These are phyloP conservation scores for Debaryomyces coudertii DNA, from an alignment of 1,139 yeast species.

Conservation along the genomic window DNA sequence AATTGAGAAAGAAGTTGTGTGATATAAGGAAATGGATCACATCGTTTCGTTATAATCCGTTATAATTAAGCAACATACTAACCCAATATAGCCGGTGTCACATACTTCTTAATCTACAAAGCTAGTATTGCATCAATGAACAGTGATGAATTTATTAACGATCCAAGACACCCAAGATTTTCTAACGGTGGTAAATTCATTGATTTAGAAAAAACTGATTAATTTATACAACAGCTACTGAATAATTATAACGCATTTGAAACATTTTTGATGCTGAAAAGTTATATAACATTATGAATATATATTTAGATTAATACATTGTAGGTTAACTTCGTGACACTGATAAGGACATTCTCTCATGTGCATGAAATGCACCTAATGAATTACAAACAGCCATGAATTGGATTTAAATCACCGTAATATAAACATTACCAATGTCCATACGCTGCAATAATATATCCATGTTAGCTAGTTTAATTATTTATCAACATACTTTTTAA, in stretches of 20 bases:
- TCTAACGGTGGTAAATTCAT: constrained; percentile 54
- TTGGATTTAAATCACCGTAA: too few species aligned
- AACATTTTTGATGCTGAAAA: constrained; percentile 5
- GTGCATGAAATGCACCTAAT: too few species aligned
- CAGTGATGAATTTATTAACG: constrained; percentile 54
- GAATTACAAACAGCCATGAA: too few species aligned
- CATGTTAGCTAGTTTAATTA: too few species aligned
- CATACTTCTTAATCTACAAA: constrained; percentile 49
- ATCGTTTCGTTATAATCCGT: not conserved
- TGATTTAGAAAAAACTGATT: constrained; percentile 46
- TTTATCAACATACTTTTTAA: too few species aligned
- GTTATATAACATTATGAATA: constrained; percentile 9
- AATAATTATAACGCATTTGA: constrained; percentile 6
- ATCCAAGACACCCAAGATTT: constrained; percentile 60
- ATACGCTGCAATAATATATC: too few species aligned
- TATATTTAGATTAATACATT: constrained; percentile 5
- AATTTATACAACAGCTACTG: constrained; percentile 10
- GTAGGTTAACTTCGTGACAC: not conserved
- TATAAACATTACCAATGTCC: too few species aligned
- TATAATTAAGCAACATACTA: constrained; percentile 17
- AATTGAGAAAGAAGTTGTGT: not conserved
- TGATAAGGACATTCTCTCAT: not conserved
- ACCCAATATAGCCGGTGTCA: constrained; percentile 41
- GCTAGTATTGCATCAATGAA: constrained; percentile 47
- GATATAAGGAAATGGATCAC: not conserved